Conservation (phyloP, 805 yeast genomes). For the Pichia deserticola region DNA sequence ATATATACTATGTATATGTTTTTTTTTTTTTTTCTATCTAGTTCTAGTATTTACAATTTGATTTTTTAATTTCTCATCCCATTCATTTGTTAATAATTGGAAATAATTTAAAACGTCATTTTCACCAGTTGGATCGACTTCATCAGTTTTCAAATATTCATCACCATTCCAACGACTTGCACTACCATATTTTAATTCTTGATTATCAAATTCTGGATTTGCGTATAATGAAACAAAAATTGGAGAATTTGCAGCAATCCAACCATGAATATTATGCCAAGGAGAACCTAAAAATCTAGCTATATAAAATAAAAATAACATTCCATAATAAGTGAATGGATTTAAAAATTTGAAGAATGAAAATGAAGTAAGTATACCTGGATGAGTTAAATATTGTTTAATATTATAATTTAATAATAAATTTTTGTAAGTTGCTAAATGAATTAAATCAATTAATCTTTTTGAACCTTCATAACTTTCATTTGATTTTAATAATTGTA, state of each 20-base stretch:
- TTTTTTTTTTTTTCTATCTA: neutral
- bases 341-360: conserved; percentile 74
- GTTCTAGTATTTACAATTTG: conserved; percentile 44
- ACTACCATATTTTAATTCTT: conserved; percentile 62
- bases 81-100: conserved; percentile 46
- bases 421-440: conserved; percentile 55
- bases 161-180: conserved; percentile 58
- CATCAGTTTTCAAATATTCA: conserved; percentile 50
- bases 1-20: too few relatives aligned
- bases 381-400: conserved; percentile 75
- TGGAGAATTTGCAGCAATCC: conserved; percentile 85
- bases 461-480: conserved; percentile 91
- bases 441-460: conserved; percentile 75
- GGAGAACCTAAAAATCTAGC: conserved; percentile 80
- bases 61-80: conserved; percentile 69
- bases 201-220: conserved; percentile 34
- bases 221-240: conserved; percentile 55
- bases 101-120: conserved; percentile 62
- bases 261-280: conserved; percentile 85
- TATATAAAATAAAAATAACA: conserved; percentile 74
- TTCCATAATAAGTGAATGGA: conserved; percentile 73
- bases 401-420: conserved; percentile 46
- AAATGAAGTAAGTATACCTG: conserved; percentile 86
- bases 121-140: conserved; percentile 57
- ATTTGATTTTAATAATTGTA: conserved; percentile 56